Conservation (phyloP, 192 early-diverging fungal genomes). For the Podila verticillata region DNA sequence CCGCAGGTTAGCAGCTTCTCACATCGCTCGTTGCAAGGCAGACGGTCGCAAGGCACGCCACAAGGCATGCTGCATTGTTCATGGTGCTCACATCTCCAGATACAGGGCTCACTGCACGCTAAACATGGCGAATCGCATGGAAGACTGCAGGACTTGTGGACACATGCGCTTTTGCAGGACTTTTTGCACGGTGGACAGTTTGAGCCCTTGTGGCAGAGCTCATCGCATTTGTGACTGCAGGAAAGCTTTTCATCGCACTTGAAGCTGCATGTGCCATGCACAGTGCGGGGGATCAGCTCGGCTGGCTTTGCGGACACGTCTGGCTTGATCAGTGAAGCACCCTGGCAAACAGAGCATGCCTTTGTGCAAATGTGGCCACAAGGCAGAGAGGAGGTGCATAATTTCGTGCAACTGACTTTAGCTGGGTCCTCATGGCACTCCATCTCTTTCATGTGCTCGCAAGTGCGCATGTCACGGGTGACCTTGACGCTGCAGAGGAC, state of each 20-base stretch:
- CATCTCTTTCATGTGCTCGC: constrained; percentile 51
- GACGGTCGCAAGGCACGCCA: constrained; percentile 63
- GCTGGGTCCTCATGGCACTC: constrained; percentile 25
- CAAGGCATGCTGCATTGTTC: constrained; percentile 60
- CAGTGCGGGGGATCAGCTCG: constrained; percentile 1
- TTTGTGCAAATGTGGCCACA: constrained; percentile 56
- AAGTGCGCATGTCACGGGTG: constrained; percentile 34
- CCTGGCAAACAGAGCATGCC: constrained; percentile 53
- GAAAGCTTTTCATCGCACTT: constrained; percentile 43
- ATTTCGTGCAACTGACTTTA: constrained; percentile 19
- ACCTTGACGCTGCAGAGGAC: constrained; percentile 16
- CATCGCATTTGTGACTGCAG: constrained; percentile 38
- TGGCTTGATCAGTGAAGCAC: not conserved
- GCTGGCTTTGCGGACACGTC: not conserved
- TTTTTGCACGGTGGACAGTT: constrained; percentile 56
- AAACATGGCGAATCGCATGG: constrained; percentile 52
- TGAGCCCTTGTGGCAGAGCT: constrained; percentile 13
- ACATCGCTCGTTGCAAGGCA: constrained; percentile 67
- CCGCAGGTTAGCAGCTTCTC: constrained; percentile 53
- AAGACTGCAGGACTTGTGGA: constrained; percentile 50
- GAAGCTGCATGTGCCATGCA: constrained; percentile 47
- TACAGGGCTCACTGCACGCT: constrained; percentile 57
- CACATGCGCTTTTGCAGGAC: constrained; percentile 51
- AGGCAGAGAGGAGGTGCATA: constrained; percentile 21
- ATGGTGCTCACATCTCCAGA: constrained; percentile 62